Evolutionary conservation across 768 basidiomycete genomes (phyloP).

Genomic region (Hypholoma fasciculare): DNA sequence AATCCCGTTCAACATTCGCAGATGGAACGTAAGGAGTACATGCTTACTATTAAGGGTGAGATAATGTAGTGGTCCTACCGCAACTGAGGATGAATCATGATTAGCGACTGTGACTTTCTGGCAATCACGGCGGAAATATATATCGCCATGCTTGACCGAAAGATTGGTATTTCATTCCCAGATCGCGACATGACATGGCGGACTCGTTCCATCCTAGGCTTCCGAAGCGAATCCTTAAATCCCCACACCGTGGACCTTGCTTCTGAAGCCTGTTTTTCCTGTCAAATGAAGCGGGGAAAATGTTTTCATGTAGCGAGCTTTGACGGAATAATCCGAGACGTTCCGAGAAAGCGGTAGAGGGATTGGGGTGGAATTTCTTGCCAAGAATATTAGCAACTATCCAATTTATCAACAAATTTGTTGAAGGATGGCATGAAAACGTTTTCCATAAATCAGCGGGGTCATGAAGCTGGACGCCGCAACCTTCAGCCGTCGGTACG

Average conservation of each 20-base stretch:
- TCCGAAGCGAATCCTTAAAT: conserved; percentile 4
- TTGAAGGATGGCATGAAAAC: not conserved
- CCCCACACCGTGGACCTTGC: not conserved
- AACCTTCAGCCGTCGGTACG: conserved; percentile 1
- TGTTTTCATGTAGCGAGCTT: not conserved
- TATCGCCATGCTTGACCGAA: not conserved
- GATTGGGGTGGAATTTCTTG: not conserved
- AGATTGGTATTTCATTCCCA: conserved; percentile 2
- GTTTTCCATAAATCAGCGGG: not conserved
- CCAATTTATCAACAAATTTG: not conserved
- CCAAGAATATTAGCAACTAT: not conserved
- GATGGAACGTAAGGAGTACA: too few relatives aligned
- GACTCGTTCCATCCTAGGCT: not conserved
- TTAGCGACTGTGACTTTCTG: not conserved
- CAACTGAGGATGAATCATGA: not conserved
- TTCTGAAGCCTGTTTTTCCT: conserved; percentile 6
- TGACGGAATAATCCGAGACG: not conserved
- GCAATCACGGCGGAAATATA: not conserved
- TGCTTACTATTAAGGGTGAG: too few relatives aligned
- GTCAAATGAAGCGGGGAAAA: conserved; percentile 3
- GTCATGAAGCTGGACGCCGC: not conserved
- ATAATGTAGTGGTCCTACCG: too few relatives aligned
- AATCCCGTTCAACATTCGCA: not conserved
- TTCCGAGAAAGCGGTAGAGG: not conserved
- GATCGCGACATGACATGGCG: not conserved